A percentile compares a stretch with the other conserved stretches of the same genome.
Evolutionary conservation across 2,329 filamentous ascomycete species (phyloP).

Genomic region (Ophiosphaerella korrae): DNA sequence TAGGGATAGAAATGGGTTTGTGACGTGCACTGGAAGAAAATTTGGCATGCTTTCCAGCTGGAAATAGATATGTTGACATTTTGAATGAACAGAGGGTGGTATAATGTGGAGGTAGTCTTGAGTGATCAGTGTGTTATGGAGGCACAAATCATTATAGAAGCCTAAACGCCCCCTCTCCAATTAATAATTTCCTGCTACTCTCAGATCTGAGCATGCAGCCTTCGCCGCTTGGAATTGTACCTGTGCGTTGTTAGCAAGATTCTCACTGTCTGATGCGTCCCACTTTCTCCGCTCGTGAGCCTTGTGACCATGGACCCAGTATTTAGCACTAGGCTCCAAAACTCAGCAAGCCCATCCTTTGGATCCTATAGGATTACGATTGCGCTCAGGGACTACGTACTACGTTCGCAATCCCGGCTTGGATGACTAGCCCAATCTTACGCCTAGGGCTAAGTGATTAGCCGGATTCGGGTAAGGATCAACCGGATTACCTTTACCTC

Average conservation of each 20-base stretch:
- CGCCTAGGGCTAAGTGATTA: not conserved
- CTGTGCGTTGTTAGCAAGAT: too few relatives aligned
- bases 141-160: not conserved
- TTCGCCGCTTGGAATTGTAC: not conserved
- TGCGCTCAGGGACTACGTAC: too few relatives aligned
- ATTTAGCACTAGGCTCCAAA: not conserved
- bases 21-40: not conserved
- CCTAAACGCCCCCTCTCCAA: not conserved
- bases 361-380: not conserved
- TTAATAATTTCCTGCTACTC: not conserved
- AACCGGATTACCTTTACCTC: not conserved
- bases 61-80: slow-evolving; percentile 1
- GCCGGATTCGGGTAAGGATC: not conserved
- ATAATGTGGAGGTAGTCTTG: not conserved
- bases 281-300: not conserved
- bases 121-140: not conserved
- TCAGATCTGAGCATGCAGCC: not conserved
- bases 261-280: not conserved
- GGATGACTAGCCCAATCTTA: not conserved
- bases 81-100: not conserved
- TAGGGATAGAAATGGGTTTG: slow-evolving; percentile 5
- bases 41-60: not conserved
- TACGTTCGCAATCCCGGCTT: not conserved
- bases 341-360: not conserved
- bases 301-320: not conserved